Conservation (phyloP, 2,329 filamentous ascomycete genomes). For the Paraphaeosphaeria minitans region DNA sequence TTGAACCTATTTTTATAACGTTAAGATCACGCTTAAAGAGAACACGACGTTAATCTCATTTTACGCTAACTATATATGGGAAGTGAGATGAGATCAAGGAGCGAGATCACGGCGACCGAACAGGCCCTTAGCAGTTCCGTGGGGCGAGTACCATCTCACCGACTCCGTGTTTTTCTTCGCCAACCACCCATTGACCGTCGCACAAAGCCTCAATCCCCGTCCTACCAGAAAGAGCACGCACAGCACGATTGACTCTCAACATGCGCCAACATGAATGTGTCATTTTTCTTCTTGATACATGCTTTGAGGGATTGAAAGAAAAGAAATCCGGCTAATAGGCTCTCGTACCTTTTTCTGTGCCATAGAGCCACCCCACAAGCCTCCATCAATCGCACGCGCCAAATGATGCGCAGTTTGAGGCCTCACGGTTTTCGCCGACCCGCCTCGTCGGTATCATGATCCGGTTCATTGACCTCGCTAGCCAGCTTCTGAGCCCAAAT, state of each 20-base stretch:
- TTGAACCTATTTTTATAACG: too few species aligned
- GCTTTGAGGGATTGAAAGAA: not conserved
- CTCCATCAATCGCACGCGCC: not conserved
- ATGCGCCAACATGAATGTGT: not conserved
- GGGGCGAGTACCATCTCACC: not conserved
- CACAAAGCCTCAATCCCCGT: conserved; percentile 50
- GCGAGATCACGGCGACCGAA: too few species aligned
- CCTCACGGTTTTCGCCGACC: not conserved
- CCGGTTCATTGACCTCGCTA: not conserved
- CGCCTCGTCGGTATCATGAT: not conserved
- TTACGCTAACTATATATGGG: too few species aligned
- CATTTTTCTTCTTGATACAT: not conserved
- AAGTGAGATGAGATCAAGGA: too few species aligned
- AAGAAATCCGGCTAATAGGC: not conserved
- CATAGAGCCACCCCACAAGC: not conserved
- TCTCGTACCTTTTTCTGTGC: not conserved
- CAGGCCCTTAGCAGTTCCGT: too few species aligned
- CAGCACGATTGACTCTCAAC: too few species aligned
- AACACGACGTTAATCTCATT: too few species aligned
- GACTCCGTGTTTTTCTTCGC: too few species aligned
- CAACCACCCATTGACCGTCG: not conserved
- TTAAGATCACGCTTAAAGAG: too few species aligned
- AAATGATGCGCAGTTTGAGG: not conserved
- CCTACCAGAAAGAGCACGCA: too few species aligned
- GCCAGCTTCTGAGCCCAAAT: not conserved